Conservation (phyloP, 2,329 filamentous ascomycete species). For the Cordyceps tenuipes region DNA sequence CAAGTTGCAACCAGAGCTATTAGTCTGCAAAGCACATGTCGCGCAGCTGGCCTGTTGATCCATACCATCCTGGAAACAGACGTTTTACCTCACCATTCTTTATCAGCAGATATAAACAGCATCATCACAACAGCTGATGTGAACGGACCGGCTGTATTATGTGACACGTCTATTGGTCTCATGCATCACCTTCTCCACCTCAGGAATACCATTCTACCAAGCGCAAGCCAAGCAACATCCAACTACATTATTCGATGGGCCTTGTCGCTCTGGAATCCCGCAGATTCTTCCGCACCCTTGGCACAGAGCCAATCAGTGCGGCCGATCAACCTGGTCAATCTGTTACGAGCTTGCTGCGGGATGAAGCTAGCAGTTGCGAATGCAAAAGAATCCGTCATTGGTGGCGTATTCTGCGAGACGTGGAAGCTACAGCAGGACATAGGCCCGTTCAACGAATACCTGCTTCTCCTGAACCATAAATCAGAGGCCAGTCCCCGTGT, state of each 20-base stretch:
- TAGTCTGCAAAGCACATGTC: conserved; percentile 60
- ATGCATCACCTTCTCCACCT: conserved; percentile 62
- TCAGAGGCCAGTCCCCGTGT: neutral
- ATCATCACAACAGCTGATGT: conserved; percentile 72
- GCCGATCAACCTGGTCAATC: conserved; percentile 56
- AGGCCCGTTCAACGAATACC: conserved; percentile 41
- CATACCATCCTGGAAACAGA: conserved; percentile 56
- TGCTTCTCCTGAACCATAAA: conserved; percentile 41
- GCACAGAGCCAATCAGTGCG: conserved; percentile 41
- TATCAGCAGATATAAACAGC: conserved; percentile 61
- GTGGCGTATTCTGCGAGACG: conserved; percentile 40
- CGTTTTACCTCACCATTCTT: conserved; percentile 57
- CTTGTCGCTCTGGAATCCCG: conserved; percentile 72
- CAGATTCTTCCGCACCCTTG: neutral
- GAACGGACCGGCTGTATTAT: conserved; percentile 68
- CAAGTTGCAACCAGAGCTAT: conserved; percentile 63
- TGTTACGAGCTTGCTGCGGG: conserved; percentile 65
- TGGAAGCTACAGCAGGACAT: conserved; percentile 37
- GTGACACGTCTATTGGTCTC: conserved; percentile 69
- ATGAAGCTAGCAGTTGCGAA: conserved; percentile 24
- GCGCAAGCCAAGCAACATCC: conserved; percentile 56
- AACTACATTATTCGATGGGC: conserved; percentile 75
- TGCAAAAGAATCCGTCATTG: conserved; percentile 30
- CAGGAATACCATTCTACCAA: conserved; percentile 59
- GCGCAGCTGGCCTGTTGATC: conserved; percentile 69